A percentile compares a stretch with the other conserved stretches of the same genome.
phyloP scores from a whole-genome alignment of 2,329 filamentous ascomycete genomes.

The Grosmannia serpens region DNA sequence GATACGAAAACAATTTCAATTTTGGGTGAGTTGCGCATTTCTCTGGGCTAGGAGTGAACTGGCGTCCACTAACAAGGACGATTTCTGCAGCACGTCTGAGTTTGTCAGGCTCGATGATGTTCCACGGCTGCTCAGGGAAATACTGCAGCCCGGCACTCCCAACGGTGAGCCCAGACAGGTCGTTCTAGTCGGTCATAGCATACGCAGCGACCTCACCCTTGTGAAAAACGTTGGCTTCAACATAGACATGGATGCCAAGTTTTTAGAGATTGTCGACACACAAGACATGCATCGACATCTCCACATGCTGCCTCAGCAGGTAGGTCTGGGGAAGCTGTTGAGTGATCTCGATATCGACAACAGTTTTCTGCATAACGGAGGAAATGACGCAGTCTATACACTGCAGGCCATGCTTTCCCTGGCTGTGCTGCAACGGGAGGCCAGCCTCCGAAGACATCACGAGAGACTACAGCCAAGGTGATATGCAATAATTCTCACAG shows the following conservation, averaged over 20 bases:
- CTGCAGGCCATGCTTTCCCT: constrained; percentile 61
- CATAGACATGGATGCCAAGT: constrained; percentile 36
- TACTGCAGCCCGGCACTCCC: constrained; percentile 3
- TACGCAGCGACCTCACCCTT: constrained; percentile 55
- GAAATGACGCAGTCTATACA: constrained; percentile 77
- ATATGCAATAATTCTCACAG: not conserved
- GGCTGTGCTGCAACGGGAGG: constrained; percentile 24
- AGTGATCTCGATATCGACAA: constrained; percentile 49
- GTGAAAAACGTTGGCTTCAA: constrained; percentile 55
- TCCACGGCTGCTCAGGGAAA: constrained; percentile 18
- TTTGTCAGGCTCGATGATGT: constrained; percentile 26
- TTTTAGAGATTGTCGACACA: constrained; percentile 63
- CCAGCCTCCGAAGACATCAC: constrained; percentile 13
- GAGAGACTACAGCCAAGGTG: not conserved
- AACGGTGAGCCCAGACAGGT: constrained; percentile 29
- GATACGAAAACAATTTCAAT: constrained; percentile 62
- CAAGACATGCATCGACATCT: constrained; percentile 56
- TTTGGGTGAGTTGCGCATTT: constrained; percentile 42
- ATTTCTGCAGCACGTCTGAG: constrained; percentile 25
- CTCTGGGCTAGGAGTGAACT: not conserved
- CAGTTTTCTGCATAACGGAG: constrained; percentile 69
- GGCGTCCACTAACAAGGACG: not conserved
- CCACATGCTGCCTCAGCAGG: constrained; percentile 37
- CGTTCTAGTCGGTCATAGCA: constrained; percentile 70
- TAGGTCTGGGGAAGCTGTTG: constrained; percentile 51